Evolutionary conservation across 257 asterid genomes (phyloP), one percentile per base, ranked within the genome.

Genomic region (Orobanche coerulescens): DNA sequence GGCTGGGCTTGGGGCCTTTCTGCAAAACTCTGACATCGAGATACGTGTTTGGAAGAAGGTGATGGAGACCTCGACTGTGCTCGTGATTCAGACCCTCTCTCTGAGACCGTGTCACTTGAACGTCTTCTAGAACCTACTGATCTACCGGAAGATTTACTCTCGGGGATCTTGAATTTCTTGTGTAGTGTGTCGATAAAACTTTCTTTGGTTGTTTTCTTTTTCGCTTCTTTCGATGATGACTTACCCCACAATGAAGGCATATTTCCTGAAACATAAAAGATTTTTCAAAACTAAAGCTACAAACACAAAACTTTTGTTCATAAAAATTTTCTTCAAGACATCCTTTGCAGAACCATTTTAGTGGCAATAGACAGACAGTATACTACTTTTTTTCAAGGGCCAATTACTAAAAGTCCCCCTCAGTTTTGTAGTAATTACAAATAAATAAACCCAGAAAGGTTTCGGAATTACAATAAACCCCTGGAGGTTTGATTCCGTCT

Each of bases 231-330:
- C 16, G 95, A 85, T 9, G 95, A 81, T 74, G 94, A 83, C 85
- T 83, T 84, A 62, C 87, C 88, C 95, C 94, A 89, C 95, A 95
- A 93, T 76, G 96, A 65, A 76, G 84, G 96, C 99, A 93, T 93
- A 71, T 81, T 89, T 79, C 64, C 87, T 81, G 81, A 69, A 48
- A 75, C 71, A 64, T 61, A 67, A 69, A 57, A 58, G n/a, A n/a
- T n/a, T 34, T 43, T 54, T 25, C 33, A 67, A 64, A 70, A 50
- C 61, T 57, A 47, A 33, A 50, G 37, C 39, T 52, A 68, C 59
- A 56, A 40, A 55, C 19, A 25, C 43, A 26, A 56, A 57, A 40
- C 14, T 39, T 18, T 12, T 25, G 37, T 40, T 22, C 20, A 54
- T 10, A 30, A 13, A 46, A 48, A 30, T 7, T 39, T 67, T 44